Percentiles rank a stretch among this genome's conserved stretches.
Evolutionary conservation across 169 alveolate genomes (phyloP).

Genomic region (Plasmodium gaboni): DNA sequence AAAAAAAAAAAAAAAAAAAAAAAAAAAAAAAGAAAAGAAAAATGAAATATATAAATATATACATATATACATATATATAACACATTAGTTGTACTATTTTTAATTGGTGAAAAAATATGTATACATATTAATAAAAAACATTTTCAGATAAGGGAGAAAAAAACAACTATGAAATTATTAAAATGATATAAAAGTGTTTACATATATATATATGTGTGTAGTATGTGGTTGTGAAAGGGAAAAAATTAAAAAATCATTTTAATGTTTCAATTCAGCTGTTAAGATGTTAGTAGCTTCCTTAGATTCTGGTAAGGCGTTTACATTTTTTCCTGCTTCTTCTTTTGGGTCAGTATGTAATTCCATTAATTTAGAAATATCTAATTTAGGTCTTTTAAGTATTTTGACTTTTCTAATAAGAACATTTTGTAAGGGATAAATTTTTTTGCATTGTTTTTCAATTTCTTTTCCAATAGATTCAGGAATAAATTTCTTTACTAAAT

Average conservation of each 20-base stretch:
- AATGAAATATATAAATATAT: too few species aligned
- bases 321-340: conserved; percentile 87
- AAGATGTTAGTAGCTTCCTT: conserved; percentile 85
- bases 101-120: too few species aligned
- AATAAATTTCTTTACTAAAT: conserved; percentile 95
- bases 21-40: too few species aligned
- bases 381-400: conserved; percentile 97
- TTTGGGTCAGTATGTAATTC: conserved; percentile 92
- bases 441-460: conserved; percentile 95
- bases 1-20: too few species aligned
- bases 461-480: conserved; percentile 97
- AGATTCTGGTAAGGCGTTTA: conserved; percentile 82
- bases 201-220: neutral
- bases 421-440: conserved; percentile 97
- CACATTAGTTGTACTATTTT: too few species aligned
- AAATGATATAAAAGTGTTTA: too few species aligned
- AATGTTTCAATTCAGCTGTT: conserved; percentile 82
- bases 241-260: conserved; percentile 16
- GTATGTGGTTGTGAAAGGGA: neutral
- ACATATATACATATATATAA: too few species aligned
- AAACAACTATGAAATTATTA: too few species aligned
- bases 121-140: too few species aligned
- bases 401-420: conserved; percentile 97
- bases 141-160: too few species aligned
- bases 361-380: conserved; percentile 93